Evolutionary conservation across 352 stramenopile species (phyloP).

Genomic region (Globisporangium sylvaticum): DNA sequence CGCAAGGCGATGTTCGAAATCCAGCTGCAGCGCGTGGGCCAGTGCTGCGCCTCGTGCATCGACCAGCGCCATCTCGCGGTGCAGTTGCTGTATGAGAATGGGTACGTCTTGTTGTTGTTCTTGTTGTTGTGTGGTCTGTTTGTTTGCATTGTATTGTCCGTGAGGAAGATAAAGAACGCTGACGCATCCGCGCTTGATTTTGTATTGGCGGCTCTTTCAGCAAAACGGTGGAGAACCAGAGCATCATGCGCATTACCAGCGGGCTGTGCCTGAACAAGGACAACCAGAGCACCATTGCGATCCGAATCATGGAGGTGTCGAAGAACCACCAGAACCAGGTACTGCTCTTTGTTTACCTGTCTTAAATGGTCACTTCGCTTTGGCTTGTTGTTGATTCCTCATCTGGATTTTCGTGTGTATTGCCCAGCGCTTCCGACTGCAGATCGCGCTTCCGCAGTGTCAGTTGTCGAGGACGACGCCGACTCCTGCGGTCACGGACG

Average conservation of each 20-base stretch:
- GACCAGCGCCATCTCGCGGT: slow-evolving; percentile 55
- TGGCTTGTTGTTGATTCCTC: not conserved
- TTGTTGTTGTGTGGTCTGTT: not conserved
- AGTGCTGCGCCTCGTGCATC: slow-evolving; percentile 36
- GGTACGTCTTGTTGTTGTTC: slow-evolving; percentile 22
- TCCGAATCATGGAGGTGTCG: slow-evolving; percentile 78
- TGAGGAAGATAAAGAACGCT: not conserved
- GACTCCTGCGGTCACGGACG: slow-evolving; percentile 33
- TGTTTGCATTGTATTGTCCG: too few species aligned
- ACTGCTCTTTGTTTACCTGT: not conserved
- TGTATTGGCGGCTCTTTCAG: slow-evolving; percentile 16
- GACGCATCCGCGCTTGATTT: not conserved
- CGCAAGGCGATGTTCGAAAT: slow-evolving; percentile 73
- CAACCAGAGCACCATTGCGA: slow-evolving; percentile 39
- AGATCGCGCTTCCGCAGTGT: slow-evolving; percentile 47
- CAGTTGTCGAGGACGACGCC: slow-evolving; percentile 19
- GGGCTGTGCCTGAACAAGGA: slow-evolving; percentile 62
- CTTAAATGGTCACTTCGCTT: not conserved
- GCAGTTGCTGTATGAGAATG: slow-evolving; percentile 70
- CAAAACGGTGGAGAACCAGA: slow-evolving; percentile 74
- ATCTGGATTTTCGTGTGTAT: not conserved
- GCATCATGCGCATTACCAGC: slow-evolving; percentile 55
- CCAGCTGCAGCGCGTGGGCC: slow-evolving; percentile 25
- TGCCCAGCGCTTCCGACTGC: slow-evolving; percentile 51
- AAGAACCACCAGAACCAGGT: slow-evolving; percentile 86